Percentiles rank a stretch among this genome's conserved stretches.
Evolutionary conservation across 2,329 filamentous ascomycete genomes (phyloP).

Genomic region (Acephala macrosclerotiorum): DNA sequence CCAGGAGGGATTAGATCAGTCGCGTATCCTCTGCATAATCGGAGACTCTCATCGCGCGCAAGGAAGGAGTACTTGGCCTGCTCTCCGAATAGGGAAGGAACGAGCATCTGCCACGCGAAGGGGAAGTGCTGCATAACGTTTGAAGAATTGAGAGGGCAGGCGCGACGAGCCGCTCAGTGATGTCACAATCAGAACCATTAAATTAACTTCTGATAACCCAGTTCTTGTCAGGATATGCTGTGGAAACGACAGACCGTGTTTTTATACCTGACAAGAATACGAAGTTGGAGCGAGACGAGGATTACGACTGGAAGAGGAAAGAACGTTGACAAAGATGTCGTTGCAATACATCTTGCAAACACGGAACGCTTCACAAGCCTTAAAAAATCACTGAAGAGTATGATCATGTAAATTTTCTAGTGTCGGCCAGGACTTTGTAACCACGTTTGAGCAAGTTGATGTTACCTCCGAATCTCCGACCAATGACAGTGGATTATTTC

Average conservation of each 20-base stretch:
- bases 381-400: not conserved
- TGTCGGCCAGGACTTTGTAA: not conserved
- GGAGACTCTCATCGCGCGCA: too few species aligned
- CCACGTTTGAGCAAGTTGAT: not conserved
- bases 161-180: not conserved
- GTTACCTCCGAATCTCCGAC: not conserved
- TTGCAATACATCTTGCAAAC: not conserved
- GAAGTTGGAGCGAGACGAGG: not conserved
- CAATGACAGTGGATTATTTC: too few species aligned
- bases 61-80: not conserved
- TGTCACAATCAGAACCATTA: not conserved
- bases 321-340: not conserved
- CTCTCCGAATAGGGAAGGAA: not conserved
- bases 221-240: not conserved
- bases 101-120: not conserved
- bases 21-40: too few species aligned
- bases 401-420: not conserved
- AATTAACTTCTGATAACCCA: too few species aligned
- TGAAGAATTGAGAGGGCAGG: too few species aligned
- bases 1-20: too few species aligned
- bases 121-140: not conserved
- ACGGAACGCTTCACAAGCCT: not conserved
- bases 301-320: not conserved
- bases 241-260: not conserved
- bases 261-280: not conserved